Base-by-base conservation (phyloP, 805 yeast species). In the Cyberlindnera japonica region DNA sequence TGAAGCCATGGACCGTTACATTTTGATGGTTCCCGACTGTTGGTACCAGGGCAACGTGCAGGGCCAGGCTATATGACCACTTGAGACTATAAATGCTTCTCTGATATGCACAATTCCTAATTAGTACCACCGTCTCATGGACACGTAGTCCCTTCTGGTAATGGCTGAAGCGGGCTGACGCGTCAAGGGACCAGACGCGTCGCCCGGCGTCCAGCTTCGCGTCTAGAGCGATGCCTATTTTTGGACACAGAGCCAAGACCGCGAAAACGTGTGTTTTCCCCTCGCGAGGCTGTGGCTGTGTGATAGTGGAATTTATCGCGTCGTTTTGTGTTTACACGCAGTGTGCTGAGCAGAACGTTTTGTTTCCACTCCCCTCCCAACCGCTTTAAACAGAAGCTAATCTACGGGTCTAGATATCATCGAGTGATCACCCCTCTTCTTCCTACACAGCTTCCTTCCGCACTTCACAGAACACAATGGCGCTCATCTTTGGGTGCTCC, bases 1-100 rank as follows among this genome's bases (percentile, higher is more conserved):
- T 49, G 98, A 91, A 58, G 98, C 99, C 2, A 93, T 93, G 99
- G 98, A 91, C 55, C 65, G 96, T 31, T 93, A 93, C 53, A 85
- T 93, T 40, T 63, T 91, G 45, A 89, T 91, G 82, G 97, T 95
- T 6, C 99, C 99, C 1, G 96, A 84, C 43, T 65, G 67, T 12
- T 69, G 73, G 72, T 66, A 61, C 37, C 70, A 66, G 42, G 69
- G 57, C 5, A 36, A 37, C 11, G 45, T 37, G 2, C 44, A 44
- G 24, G 13, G 20, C 18, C 20, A 36, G 35, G 30, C 14, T 20
- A 24, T 4, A 13, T 13, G 9, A 7, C 4, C 6, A 4, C 7
- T 15, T 27, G 30, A 27, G 28, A 25, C 28, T n/a, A n/a, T n/a
- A 13, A n/a, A 15, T 15, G 28, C 28, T 25, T 6, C n/a, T 15